These are phyloP conservation scores for Suillus variegatus DNA, from an alignment of 768 basidiomycete genomes.

Conservation along the genomic window DNA sequence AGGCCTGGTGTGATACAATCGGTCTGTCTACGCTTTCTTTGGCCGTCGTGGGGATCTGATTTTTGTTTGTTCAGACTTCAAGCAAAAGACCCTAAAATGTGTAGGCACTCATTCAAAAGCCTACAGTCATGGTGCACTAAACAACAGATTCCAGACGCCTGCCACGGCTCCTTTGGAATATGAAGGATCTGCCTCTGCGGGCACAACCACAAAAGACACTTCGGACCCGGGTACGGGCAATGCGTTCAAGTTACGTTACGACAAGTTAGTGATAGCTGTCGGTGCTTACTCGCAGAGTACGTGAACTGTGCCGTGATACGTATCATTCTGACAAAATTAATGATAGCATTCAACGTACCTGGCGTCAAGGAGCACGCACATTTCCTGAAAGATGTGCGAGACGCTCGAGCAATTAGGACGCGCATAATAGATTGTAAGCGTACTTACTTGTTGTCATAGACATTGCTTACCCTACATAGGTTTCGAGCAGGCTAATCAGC, in stretches of 20 bases:
- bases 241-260: conserved; percentile 65
- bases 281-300: conserved; percentile 85
- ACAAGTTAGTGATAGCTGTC: conserved; percentile 83
- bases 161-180: conserved; percentile 50
- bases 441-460: conserved; percentile 2
- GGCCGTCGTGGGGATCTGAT: conserved; percentile 1
- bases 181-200: conserved; percentile 22
- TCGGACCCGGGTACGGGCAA: conserved; percentile 23
- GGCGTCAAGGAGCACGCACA: conserved; percentile 81
- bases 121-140: not conserved
- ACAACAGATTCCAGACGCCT: conserved; percentile 49
- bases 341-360: conserved; percentile 64
- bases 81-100: conserved; percentile 58
- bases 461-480: conserved; percentile 35
- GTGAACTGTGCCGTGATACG: conserved; percentile 16
- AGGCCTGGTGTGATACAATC: conserved; percentile 77
- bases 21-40: conserved; percentile 37
- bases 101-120: conserved; percentile 39
- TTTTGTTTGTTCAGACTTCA: conserved; percentile 47
- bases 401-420: conserved; percentile 69
- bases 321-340: conserved; percentile 7
- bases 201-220: conserved; percentile 18
- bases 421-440: conserved; percentile 71
- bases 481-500: conserved; percentile 87
- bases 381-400: conserved; percentile 80